A percentile compares a stretch with the other conserved stretches of the same genome.
Evolutionary conservation across 139 green algal genomes (phyloP).

Genomic region (Ettlia oleoabundans): DNA sequence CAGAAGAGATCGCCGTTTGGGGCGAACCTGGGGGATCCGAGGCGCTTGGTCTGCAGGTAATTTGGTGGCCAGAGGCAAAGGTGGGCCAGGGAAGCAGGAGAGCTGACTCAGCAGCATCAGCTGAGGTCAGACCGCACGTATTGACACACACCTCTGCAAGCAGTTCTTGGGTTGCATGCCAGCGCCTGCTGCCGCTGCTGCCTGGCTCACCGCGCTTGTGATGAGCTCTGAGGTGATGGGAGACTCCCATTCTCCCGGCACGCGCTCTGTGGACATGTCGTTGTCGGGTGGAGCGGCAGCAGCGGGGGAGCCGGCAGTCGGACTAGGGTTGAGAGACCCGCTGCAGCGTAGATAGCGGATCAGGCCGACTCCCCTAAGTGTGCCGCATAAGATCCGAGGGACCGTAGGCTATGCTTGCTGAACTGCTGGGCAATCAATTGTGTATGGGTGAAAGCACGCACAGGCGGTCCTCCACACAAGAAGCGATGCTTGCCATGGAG

Average conservation of each 20-base stretch:
- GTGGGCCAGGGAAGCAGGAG: background rate
- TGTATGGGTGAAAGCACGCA: too few species aligned
- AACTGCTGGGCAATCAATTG: too few species aligned
- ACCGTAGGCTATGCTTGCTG: too few species aligned
- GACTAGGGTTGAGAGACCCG: too few species aligned
- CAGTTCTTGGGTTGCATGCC: background rate
- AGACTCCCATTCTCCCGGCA: constrained; percentile 57
- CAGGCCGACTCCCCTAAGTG: too few species aligned
- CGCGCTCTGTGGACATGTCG: too few species aligned
- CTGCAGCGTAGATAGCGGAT: too few species aligned
- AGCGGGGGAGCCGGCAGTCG: too few species aligned
- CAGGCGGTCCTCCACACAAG: too few species aligned
- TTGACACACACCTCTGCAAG: background rate
- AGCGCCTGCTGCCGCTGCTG: background rate
- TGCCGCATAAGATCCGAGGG: too few species aligned
- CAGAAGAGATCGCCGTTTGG: constrained; percentile 59
- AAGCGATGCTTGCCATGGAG: too few species aligned
- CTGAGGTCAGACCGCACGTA: background rate
- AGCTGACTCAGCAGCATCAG: background rate
- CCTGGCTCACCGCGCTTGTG: background rate
- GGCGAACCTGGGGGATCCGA: constrained; percentile 44
- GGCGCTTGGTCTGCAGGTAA: constrained; percentile 41
- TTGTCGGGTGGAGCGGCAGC: too few species aligned
- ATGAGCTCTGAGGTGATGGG: constrained; percentile 63
- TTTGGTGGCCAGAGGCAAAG: background rate